Conservation (phyloP, 164 flowering plant genomes). For the Sextonia rubra region DNA sequence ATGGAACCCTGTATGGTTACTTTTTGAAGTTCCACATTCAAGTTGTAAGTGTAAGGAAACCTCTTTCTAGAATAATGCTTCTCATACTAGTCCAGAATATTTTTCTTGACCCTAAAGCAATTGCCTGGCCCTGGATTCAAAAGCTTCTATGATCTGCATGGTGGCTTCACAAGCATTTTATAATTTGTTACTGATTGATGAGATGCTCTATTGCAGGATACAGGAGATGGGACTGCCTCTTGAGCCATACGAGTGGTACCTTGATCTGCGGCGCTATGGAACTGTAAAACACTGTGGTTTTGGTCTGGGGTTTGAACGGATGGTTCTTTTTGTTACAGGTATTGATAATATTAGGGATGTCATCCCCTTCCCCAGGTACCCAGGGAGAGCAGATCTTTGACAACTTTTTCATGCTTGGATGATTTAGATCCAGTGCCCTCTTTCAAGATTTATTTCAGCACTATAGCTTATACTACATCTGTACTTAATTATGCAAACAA, state of each 20-base stretch:
- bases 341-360: conserved; percentile 92
- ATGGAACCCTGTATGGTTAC: too few species aligned
- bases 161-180: background rate
- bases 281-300: conserved; percentile 88
- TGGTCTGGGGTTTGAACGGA: conserved; percentile 95
- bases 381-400: conserved; percentile 90
- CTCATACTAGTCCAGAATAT: background rate
- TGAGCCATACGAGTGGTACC: conserved; percentile 99
- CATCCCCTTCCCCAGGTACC: conserved; percentile 94
- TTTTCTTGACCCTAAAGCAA: too few species aligned
- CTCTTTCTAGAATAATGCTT: too few species aligned
- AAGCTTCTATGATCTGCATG: too few species aligned
- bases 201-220: conserved; percentile 48
- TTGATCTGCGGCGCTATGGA: conserved; percentile 84
- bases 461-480: background rate
- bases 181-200: background rate
- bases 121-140: background rate
- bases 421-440: background rate
- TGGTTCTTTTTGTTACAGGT: conserved; percentile 95
- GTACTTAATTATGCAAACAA: too few species aligned
- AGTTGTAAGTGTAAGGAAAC: too few species aligned
- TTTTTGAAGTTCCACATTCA: too few species aligned
- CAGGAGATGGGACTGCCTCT: conserved; percentile 71
- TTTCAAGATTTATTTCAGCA: background rate
- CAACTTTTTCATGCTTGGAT: background rate